Conservation (phyloP, 2,329 filamentous ascomycete genomes). For the Cadophora sp. region DNA sequence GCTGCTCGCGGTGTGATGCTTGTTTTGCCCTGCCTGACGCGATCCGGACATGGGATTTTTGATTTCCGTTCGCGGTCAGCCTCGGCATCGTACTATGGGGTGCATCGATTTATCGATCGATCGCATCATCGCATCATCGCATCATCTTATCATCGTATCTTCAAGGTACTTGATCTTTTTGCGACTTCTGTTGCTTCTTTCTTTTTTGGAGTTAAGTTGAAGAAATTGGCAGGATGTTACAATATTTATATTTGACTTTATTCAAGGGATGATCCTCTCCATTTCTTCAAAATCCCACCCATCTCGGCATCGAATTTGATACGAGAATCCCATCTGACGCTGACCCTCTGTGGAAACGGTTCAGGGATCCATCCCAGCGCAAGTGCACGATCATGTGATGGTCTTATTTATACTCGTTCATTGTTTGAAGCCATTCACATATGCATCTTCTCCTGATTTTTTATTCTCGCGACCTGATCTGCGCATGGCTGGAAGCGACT, state of each 20-base stretch:
- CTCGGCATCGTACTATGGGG: not conserved
- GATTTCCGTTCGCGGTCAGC: not conserved
- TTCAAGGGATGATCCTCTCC: not conserved
- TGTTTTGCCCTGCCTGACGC: not conserved
- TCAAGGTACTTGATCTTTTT: not conserved
- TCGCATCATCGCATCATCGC: not conserved
- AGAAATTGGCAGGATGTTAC: not conserved
- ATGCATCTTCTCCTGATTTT: not conserved
- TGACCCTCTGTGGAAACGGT: not conserved
- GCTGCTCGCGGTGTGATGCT: too few relatives aligned
- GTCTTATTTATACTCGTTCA: too few relatives aligned
- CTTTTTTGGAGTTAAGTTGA: not conserved
- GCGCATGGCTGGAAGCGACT: too few relatives aligned
- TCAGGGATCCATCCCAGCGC: not conserved
- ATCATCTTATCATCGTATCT: too few relatives aligned
- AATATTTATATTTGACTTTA: not conserved
- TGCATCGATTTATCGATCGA: not conserved
- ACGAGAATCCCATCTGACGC: not conserved
- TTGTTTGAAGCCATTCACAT: constrained; percentile 1
- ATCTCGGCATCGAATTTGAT: constrained; percentile 7
- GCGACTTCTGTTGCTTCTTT: not conserved
- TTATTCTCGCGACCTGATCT: too few relatives aligned
- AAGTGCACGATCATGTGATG: not conserved
- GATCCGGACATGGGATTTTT: not conserved
- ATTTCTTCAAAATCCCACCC: not conserved